A percentile compares a stretch with the other conserved stretches of the same genome.
Conservation (phyloP, 2,329 filamentous ascomycete species). For the Colletotrichum neosansevieriae region DNA sequence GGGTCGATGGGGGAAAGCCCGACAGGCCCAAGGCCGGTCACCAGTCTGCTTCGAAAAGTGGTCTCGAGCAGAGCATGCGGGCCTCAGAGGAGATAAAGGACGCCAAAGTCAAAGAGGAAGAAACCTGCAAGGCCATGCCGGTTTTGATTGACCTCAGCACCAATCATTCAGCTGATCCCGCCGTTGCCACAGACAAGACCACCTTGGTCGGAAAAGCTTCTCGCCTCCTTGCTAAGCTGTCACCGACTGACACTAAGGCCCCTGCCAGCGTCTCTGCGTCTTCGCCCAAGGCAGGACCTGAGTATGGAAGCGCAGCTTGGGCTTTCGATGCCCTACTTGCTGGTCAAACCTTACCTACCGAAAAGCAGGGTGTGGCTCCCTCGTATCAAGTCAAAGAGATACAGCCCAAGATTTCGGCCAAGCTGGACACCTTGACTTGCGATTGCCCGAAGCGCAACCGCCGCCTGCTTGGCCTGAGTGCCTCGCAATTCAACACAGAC, state of each 20-base stretch:
- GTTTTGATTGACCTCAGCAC: not conserved
- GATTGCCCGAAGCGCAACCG: constrained; percentile 18
- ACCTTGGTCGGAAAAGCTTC: not conserved
- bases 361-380: too few species aligned
- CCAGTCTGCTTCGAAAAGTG: not conserved
- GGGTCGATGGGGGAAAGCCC: not conserved
- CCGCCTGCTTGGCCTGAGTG: constrained; percentile 16
- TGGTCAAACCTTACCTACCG: too few species aligned
- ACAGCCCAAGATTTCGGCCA: too few species aligned
- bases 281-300: too few species aligned
- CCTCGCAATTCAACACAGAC: not conserved
- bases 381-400: too few species aligned
- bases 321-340: too few species aligned
- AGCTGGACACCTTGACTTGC: not conserved
- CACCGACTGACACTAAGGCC: not conserved
- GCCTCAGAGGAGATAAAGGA: too few species aligned
- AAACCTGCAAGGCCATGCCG: too few species aligned
- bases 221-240: not conserved
- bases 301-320: too few species aligned
- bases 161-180: not conserved
- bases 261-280: not conserved
- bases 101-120: too few species aligned
- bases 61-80: too few species aligned
- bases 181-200: not conserved
- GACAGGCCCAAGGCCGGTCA: not conserved